These are phyloP conservation scores for Magnolia officinalis DNA, from an alignment of 164 flowering plant genomes.

Conservation along the genomic window DNA sequence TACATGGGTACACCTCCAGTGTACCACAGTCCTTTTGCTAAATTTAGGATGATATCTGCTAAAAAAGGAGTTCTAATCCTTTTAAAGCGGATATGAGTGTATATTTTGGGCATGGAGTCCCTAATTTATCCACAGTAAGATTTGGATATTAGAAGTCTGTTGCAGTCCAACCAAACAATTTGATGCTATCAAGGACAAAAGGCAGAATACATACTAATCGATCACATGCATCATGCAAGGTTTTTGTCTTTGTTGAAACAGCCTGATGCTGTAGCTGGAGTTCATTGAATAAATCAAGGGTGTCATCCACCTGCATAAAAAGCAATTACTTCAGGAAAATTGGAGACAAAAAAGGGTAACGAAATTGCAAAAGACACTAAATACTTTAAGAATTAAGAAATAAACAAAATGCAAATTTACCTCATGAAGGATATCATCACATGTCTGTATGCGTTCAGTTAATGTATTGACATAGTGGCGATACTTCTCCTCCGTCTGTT, in stretches of 20 bases:
- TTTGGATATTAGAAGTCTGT: background rate
- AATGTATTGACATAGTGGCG: constrained; percentile 80
- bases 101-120: too few species aligned
- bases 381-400: background rate
- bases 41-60: too few species aligned
- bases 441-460: constrained; percentile 80
- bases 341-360: background rate
- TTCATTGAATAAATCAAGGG: constrained; percentile 77
- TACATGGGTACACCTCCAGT: background rate
- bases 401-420: constrained; percentile 23
- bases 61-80: too few species aligned
- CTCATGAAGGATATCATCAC: constrained; percentile 81
- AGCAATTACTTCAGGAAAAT: constrained; percentile 9
- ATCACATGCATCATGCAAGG: constrained; percentile 98
- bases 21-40: background rate
- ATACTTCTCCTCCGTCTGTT: constrained; percentile 94
- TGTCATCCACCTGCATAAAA: constrained; percentile 77
- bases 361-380: constrained; percentile 1
- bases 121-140: too few species aligned
- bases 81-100: too few species aligned
- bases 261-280: constrained; percentile 92
- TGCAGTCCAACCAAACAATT: background rate
- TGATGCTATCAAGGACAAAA: background rate
- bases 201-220: constrained; percentile 52
- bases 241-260: constrained; percentile 90